Evolutionary conservation across 169 alveolate genomes (phyloP).

Genomic region (Babesia ovata): DNA sequence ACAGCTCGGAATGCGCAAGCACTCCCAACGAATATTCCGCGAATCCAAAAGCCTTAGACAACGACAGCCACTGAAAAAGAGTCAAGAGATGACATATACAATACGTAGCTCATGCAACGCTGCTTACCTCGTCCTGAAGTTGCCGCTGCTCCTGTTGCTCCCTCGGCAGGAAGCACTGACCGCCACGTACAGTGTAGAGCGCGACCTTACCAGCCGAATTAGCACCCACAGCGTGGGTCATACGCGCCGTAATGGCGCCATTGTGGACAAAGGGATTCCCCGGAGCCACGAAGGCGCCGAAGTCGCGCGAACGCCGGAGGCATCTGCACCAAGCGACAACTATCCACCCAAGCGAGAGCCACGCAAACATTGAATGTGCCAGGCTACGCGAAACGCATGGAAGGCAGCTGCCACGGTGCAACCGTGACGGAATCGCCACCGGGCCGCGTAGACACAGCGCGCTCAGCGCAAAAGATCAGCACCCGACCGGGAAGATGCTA

Average conservation of each 20-base stretch:
- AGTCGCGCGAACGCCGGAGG: neutral
- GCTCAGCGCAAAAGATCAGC: neutral
- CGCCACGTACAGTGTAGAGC: slow-evolving; percentile 53
- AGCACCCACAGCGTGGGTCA: neutral
- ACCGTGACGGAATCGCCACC: neutral
- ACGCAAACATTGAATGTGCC: neutral
- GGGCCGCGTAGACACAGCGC: neutral
- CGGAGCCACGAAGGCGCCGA: slow-evolving; percentile 8
- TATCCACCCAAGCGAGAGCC: neutral
- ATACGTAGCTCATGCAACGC: neutral
- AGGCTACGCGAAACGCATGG: neutral
- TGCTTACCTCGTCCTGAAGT: slow-evolving; percentile 59
- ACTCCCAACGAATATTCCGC: slow-evolving; percentile 66
- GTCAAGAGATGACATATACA: neutral
- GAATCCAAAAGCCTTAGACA: slow-evolving; percentile 49
- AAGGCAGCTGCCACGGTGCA: neutral
- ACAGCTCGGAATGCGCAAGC: slow-evolving; percentile 54
- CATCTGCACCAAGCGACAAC: neutral
- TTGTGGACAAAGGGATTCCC: neutral
- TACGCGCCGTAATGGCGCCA: neutral
- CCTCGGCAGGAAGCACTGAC: slow-evolving; percentile 58
- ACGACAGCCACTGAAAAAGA: slow-evolving; percentile 31
- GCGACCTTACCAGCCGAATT: slow-evolving; percentile 20
- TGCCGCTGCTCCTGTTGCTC: slow-evolving; percentile 57
- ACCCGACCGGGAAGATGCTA: neutral